Percentiles rank a stretch among this genome's conserved stretches.
phyloP scores from a whole-genome alignment of 169 alveolate species.

The Plasmodium gallinaceum region DNA sequence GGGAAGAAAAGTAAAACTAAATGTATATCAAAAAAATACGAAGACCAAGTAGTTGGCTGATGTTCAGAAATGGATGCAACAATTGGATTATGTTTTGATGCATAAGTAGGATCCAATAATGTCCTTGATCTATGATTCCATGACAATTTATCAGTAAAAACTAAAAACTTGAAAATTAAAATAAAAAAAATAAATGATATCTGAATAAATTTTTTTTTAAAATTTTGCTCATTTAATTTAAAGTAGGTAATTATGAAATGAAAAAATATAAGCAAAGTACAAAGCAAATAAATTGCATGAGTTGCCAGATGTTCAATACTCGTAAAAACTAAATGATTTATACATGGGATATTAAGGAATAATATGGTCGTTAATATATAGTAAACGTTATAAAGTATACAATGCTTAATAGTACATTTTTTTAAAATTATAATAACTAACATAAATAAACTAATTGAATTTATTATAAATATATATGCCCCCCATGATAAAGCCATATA shows the following conservation, averaged over 20 bases:
- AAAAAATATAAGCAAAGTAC: conserved; percentile 78
- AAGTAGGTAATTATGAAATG: neutral
- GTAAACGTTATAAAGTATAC: conserved; percentile 93
- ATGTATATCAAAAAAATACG: conserved; percentile 82
- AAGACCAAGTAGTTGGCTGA: conserved; percentile 98
- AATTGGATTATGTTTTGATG: conserved; percentile 95
- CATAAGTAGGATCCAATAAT: conserved; percentile 98
- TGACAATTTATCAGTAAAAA: conserved; percentile 66
- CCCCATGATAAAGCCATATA: conserved; percentile 99
- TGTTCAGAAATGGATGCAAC: conserved; percentile 99
- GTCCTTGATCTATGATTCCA: conserved; percentile 94
- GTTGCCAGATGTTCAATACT: conserved; percentile 97
- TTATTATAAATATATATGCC: conserved; percentile 97
- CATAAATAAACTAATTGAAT: conserved; percentile 95
- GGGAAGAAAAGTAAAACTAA: conserved; percentile 76
- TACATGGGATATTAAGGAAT: conserved; percentile 97
- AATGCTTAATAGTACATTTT: conserved; percentile 90
- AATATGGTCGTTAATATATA: conserved; percentile 94
- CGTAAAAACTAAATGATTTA: conserved; percentile 91
- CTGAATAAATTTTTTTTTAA: conserved; percentile 11
- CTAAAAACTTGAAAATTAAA: conserved; percentile 32
- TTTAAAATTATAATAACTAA: conserved; percentile 93
- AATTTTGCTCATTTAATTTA: conserved; percentile 6
- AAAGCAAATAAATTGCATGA: conserved; percentile 94
- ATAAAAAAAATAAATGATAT: conserved; percentile 36